Base-by-base conservation (phyloP, 1,139 yeast species). In the Kodamaea derodonti region DNA sequence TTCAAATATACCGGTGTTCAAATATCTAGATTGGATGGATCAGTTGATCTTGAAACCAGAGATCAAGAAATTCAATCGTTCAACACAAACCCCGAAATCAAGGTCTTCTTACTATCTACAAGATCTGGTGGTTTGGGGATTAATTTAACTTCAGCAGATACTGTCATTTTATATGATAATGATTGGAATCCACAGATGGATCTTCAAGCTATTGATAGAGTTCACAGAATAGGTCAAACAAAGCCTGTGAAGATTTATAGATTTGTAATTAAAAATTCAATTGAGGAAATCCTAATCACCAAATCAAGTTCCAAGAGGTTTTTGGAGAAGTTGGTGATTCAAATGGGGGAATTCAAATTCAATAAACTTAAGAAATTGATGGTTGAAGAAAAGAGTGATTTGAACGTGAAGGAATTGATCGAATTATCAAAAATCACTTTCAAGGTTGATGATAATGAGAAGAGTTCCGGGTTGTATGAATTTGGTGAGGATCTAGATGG, bases 111-210 rank as follows among this genome's bases (percentile, higher is more conserved):
- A 34, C 64, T 92, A 12, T 84, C 95, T 10, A 92, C 98, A 0
- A 70, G 97, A 41, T 92, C 97, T 0, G 98, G 97, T 10, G 97
- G 97, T 0, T 71, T 92, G 20, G 98, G 98, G 2, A 77, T 92
- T 31, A 92, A 92, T 50, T 67, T 92, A 37, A 76, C 82, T 0
- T 78, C 84, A 1, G 96, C 97, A 0, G 97, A 92, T 48, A 83
- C 95, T 0, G 97, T 92, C 1, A 76, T 92, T 3, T 52, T 92
- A 12, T 88, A 86, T 54, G 98, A 92, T 52, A 84, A 86, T 40
- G 97, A 92, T 54, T 90, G 97, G 96, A 92, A 92, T 50, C 98
- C 98, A 0, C 97, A 92, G 53, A 90, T 87, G 47, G 97, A 92
- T 57, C 62, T 88, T 33, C 98, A 92, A 55, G 97, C 97, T 0